Evolutionary conservation across 2,329 filamentous ascomycete species (phyloP).

Genomic region (Trichothecium roseum): DNA sequence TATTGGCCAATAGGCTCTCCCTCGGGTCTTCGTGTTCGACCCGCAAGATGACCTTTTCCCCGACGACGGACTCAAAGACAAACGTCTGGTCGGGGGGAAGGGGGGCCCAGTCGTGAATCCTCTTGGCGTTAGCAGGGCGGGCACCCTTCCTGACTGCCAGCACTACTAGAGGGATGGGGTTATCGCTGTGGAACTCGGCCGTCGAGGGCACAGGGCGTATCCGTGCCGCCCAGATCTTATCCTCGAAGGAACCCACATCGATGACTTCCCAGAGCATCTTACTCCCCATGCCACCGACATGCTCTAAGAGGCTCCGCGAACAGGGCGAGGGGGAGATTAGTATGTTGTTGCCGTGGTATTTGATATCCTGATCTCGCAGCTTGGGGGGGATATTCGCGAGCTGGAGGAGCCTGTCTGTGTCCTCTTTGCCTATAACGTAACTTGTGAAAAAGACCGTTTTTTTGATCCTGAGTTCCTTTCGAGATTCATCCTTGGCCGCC

Average conservation of each 20-base stretch:
- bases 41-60: slow-evolving; percentile 74
- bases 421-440: slow-evolving; percentile 67
- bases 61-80: slow-evolving; percentile 72
- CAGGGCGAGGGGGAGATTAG: slow-evolving; percentile 76
- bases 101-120: slow-evolving; percentile 77
- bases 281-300: slow-evolving; percentile 77
- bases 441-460: slow-evolving; percentile 87
- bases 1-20: slow-evolving; percentile 52
- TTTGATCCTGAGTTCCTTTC: slow-evolving; percentile 57
- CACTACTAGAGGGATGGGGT: slow-evolving; percentile 67
- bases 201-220: slow-evolving; percentile 62
- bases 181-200: slow-evolving; percentile 67
- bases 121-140: slow-evolving; percentile 67
- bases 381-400: slow-evolving; percentile 51
- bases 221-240: slow-evolving; percentile 78
- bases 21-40: slow-evolving; percentile 61
- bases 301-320: slow-evolving; percentile 61
- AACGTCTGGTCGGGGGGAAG: slow-evolving; percentile 60
- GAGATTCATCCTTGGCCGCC: slow-evolving; percentile 16
- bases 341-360: slow-evolving; percentile 79
- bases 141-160: slow-evolving; percentile 68
- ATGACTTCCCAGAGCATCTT: slow-evolving; percentile 79
- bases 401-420: slow-evolving; percentile 61
- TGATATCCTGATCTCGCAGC: slow-evolving; percentile 53
- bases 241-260: slow-evolving; percentile 63